A percentile compares a stretch with the other conserved stretches of the same genome.
Evolutionary conservation across 352 stramenopile species (phyloP).

Genomic region (Pythium dissotocum): DNA sequence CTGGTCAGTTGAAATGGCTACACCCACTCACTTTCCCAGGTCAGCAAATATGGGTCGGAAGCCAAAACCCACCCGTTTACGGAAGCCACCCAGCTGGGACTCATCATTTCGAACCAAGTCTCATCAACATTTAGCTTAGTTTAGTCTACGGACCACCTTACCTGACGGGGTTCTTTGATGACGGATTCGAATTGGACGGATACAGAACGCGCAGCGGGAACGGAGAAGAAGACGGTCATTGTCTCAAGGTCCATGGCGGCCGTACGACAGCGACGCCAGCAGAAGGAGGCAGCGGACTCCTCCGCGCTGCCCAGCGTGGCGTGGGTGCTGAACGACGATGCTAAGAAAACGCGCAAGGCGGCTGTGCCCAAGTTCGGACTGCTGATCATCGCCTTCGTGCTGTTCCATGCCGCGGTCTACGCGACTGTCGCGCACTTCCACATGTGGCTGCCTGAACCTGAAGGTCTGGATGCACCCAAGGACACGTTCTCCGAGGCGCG

Average conservation of each 20-base stretch:
- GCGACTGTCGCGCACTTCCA: slow-evolving; percentile 43
- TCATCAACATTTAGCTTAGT: neutral
- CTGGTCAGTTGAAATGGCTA: neutral
- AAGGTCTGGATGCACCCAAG: slow-evolving; percentile 34
- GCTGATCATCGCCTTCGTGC: slow-evolving; percentile 42
- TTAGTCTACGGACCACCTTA: neutral
- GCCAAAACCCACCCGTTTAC: neutral
- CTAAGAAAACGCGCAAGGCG: slow-evolving; percentile 7
- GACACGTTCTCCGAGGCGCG: slow-evolving; percentile 51
- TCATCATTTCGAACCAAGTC: neutral
- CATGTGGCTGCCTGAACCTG: slow-evolving; percentile 56
- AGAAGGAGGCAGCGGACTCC: neutral
- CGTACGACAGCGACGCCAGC: slow-evolving; percentile 18
- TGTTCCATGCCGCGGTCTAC: slow-evolving; percentile 46
- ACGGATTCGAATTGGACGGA: neutral
- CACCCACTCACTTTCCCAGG: neutral
- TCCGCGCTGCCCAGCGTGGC: slow-evolving; percentile 2
- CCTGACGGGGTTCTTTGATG: neutral
- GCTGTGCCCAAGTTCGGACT: slow-evolving; percentile 21
- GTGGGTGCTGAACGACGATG: neutral
- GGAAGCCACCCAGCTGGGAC: neutral
- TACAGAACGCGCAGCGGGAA: neutral
- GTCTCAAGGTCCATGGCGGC: slow-evolving; percentile 15
- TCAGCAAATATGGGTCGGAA: neutral
- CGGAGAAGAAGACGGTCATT: slow-evolving; percentile 2